Base-by-base conservation (phyloP, 306 rosid species). In the Argentina anserina region DNA sequence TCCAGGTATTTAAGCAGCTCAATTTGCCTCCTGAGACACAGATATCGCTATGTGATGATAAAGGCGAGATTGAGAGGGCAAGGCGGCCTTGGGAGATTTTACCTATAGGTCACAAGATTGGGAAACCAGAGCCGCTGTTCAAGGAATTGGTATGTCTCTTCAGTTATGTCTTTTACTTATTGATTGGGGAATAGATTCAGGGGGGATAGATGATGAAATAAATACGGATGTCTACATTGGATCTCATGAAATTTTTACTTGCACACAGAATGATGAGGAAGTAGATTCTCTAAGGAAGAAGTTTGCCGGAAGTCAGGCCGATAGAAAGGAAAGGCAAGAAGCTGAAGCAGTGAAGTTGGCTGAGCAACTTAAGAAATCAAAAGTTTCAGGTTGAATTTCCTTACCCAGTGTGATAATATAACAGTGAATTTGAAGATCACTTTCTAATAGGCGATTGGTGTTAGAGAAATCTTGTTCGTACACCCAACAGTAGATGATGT, bases 271-370 rank as follows among this genome's bases (percentile, higher is more conserved):
- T 88, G 91, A 91, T 72, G 99, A 91, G 68, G 97, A 91, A 59
- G 96, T 91, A 59, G 95, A 87, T 77, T 58, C 64, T 77, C 86
- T 78, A 75, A 83, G 96, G 80, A 58, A 69, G 75, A 89, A 84
- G 80, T 94, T 88, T 76, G 92, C 97, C 10, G 99, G 99, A 81
- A 94, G 97, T 81, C 99, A 94, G 82, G 97, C 95, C n/a, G 95
- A 94, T 70, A 86, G 97, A 82, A 64, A 81, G 67, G 81, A 72
- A 39, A 86, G 92, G 68, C 94, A 93, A 39, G 97, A 90, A 74
- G 92, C 84, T 82, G 92, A 90, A 86, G 96, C 94, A 41, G 80
- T 45, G 21, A 84, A 88, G 69, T 76, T 89, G 72, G 92, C 93
- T 21, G 86, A 79, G 69, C 86, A 89, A 69, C 81, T 94, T 80